Percentiles rank a stretch among this genome's conserved stretches.
These are phyloP conservation scores for Arthrobotrys entomopaga DNA, from an alignment of 2,329 filamentous ascomycete species.

Conservation along the genomic window DNA sequence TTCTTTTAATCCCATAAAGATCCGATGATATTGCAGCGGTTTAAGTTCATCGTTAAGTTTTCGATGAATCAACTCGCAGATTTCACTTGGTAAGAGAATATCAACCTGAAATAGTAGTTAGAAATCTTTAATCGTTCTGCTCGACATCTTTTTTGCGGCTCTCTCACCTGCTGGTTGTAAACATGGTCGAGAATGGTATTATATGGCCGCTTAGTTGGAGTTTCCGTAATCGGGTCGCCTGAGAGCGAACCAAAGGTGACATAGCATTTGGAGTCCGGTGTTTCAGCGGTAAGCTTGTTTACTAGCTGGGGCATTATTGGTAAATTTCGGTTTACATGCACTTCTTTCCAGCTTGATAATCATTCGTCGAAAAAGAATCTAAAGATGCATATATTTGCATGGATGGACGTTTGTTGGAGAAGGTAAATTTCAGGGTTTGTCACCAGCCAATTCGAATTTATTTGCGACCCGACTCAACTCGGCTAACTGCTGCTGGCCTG, in stretches of 20 bases:
- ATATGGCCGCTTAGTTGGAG: slow-evolving; percentile 25
- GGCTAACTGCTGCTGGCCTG: neutral
- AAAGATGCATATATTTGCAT: neutral
- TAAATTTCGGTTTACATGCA: neutral
- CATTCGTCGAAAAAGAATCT: neutral
- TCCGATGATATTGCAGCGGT: slow-evolving; percentile 69
- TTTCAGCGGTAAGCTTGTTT: slow-evolving; percentile 35
- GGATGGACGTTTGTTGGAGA: neutral
- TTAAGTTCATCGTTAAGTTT: slow-evolving; percentile 36
- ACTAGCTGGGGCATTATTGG: slow-evolving; percentile 40
- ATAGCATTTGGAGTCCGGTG: slow-evolving; percentile 46
- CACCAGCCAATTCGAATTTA: too few species aligned
- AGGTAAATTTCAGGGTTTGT: too few species aligned
- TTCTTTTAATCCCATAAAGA: slow-evolving; percentile 77
- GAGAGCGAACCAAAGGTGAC: slow-evolving; percentile 29
- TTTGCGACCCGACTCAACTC: too few species aligned
- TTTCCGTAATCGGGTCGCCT: neutral
- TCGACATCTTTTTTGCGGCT: too few species aligned
- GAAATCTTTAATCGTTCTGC: neutral
- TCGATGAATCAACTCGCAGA: slow-evolving; percentile 40
- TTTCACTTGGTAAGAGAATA: slow-evolving; percentile 38
- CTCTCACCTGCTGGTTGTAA: slow-evolving; percentile 47
- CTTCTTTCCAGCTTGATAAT: neutral
- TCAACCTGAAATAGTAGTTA: slow-evolving; percentile 36
- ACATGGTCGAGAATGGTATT: slow-evolving; percentile 39